Evolutionary conservation across 225 moss, liverwort and hornwort species (phyloP), one percentile per base, ranked within the genome.

Genomic region (Climacium dendroides): DNA sequence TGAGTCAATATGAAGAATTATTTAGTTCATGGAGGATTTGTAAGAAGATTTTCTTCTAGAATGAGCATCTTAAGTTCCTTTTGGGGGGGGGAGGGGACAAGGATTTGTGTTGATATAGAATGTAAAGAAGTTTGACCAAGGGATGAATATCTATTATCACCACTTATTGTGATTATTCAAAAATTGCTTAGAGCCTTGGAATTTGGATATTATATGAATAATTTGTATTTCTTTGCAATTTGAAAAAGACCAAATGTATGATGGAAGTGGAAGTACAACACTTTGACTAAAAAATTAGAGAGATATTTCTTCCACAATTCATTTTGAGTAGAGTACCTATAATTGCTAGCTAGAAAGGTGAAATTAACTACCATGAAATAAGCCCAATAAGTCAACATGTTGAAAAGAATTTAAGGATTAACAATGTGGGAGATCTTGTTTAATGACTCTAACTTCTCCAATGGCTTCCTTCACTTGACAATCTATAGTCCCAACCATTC

Each of bases 251-350:
- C 5, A 2, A 53, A 74, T 1, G 9, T 6, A 35, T 24, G 1
- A 8, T n/a, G 2, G 6, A 35, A 54, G 15, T 23, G 3, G 5
- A 75, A 53, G 8, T 23, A 15, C 2, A 35, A 52, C 5, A 35
- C 23, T 53, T 75, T 14, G 23, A 75, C 23, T 22, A 75, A 52
- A 5, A 4, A 50, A 15, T 29, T 11, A n/a, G 15, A 24, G 6
- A 24, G 1, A 8, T 13, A 20, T 32, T 0, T 34, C 16, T 3
- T n/a, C 5, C 1, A 0, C 0, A 76, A 0, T 32, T 35, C 53
- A 23, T 75, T n/a, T 75, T 35, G 22, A n/a, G 0, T 24, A 53
- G 35, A 15, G 5, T 8, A 74, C 5, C 8, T 13, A 13, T 35
- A 35, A 23, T 35, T 75, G 52, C 14, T 0, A 53, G 1, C 23